Conservation (phyloP, 1,139 yeast species). For the Candida sanyaensis region DNA sequence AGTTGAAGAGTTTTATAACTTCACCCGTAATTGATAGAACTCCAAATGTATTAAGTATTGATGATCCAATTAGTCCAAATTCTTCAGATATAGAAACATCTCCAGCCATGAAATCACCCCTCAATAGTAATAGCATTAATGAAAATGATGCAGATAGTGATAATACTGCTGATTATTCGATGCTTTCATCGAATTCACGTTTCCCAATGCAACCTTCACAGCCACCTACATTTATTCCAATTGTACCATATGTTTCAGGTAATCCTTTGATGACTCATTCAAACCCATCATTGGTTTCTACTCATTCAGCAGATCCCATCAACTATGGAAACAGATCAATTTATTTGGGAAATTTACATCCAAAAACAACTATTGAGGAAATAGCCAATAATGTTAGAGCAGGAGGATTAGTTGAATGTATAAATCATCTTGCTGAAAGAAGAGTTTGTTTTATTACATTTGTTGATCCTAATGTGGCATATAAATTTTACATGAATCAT, state of each 20-base stretch:
- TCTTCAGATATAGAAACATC: slow-evolving; percentile 13
- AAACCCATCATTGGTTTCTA: slow-evolving; percentile 5
- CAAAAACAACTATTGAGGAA: slow-evolving; percentile 48
- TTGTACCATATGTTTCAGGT: slow-evolving; percentile 3
- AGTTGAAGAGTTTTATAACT: slow-evolving; percentile 12
- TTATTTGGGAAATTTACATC: slow-evolving; percentile 47
- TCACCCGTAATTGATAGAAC: slow-evolving; percentile 9
- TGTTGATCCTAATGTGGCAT: slow-evolving; percentile 44
- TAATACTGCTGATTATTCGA: slow-evolving; percentile 10
- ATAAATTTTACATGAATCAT: slow-evolving; percentile 44
- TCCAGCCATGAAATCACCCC: slow-evolving; percentile 9
- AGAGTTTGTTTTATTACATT: slow-evolving; percentile 48
- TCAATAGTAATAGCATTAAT: slow-evolving; percentile 2
- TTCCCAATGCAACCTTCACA: slow-evolving; percentile 5
- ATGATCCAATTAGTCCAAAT: slow-evolving; percentile 17
- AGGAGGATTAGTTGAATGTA: slow-evolving; percentile 48
- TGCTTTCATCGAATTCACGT: slow-evolving; percentile 10
- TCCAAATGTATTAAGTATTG: slow-evolving; percentile 8
- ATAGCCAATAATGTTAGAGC: slow-evolving; percentile 52
- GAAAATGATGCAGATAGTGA: slow-evolving; percentile 1
- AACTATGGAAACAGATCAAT: slow-evolving; percentile 45
- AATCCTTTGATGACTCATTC: slow-evolving; percentile 7
- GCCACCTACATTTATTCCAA: slow-evolving; percentile 6
- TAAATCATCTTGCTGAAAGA: slow-evolving; percentile 37
- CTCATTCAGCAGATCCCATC: slow-evolving; percentile 22